Evolutionary conservation across 2,329 filamentous ascomycete genomes (phyloP), one percentile per base, ranked within the genome.

Genomic region (Lecanicillium sp.): DNA sequence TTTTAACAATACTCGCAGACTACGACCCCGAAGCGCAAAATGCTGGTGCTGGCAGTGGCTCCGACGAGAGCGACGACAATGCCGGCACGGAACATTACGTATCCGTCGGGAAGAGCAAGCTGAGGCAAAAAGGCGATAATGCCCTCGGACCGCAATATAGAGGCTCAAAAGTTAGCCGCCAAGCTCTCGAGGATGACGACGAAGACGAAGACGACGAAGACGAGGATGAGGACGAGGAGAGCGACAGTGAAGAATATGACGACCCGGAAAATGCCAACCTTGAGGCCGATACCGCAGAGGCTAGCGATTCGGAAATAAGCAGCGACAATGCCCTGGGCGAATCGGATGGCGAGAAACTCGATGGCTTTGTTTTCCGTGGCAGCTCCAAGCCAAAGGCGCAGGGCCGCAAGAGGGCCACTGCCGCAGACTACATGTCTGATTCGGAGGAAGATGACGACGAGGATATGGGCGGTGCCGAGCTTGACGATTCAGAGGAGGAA

Each of bases 81-180:
- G 70, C 71, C 10, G 87, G 84, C 15, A 84, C 89, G 22, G 90
- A 95, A 52, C 90, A 97, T 58, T 97, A 97, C 56, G 74, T 84
- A 31, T 62, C 73, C 37, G 86, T 95, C 22, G 84, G 81, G 15
- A 92, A 89, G 69, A 92, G 84, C 65, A 90, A 85, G 57, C 67
- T 96, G 49, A 79, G 87, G 47, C 81, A 86, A 55, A 79, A 79
- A 42, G 79, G 87, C 25, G 71, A 73, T 17, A 62, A 81, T 14
- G 64, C 76, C 0, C 68, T 96, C 2, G 90, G 88, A 1, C 80
- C 83, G 12, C 76, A 87, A 55, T 97, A 97, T 60, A 72, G 79
- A 45, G 89, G 90, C 10, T 73, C 84, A 14, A 76, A 77, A 34
- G 75, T 96, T 27, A 87, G 80, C 48, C 76, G 89, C 41, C 68